Base-by-base conservation (phyloP, 148 eudicot species). In the Arctostaphylos glauca region DNA sequence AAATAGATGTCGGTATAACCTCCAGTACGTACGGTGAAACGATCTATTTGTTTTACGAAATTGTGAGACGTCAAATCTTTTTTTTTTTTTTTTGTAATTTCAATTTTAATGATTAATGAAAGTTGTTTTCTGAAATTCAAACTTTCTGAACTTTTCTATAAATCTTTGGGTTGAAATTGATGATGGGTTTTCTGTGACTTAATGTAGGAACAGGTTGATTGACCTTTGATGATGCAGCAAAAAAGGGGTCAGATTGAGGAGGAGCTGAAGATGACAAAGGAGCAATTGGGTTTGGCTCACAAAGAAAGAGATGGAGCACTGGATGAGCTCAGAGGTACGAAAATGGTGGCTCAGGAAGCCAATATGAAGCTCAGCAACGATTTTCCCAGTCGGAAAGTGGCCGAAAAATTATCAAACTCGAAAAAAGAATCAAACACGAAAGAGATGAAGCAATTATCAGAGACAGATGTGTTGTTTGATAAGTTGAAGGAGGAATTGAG, bases 191-290 rank as follows among this genome's bases (percentile, higher is more conserved):
- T 77, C 53, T 80, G 50, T 31, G 19, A 7, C 53, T 67, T 47
- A 19, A 47, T 84, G 76, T 62, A 88, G 85, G 84, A 79, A 50
- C 83, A 54, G 74, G 66, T 49, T n/a, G 80, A 77, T 52, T 58
- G 66, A 64, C 31, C 31, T 46, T 50, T 23, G 8, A 81, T 15
- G 23, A 85, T 87, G 89, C 71, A 80, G 54, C 81, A 83, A 72
- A 86, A 88, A 52, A 77, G n/a, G 79, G 91, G 81, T 52, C 85
- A 86, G 52, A 54, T 85, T 21, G 87, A 83, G 76, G 93, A 92
- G 58, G 93, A 91, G 88, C 81, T 92, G 77, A 85, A 78, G 82
- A 83, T 83, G 85, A 81, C 90, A 38, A 92, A 84, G 80, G 83
- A 82, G 67, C 87, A 87, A 83, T 74, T 86, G 71, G 80, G 68